Evolutionary conservation across 768 basidiomycete genomes (phyloP).

Genomic region (Hericium alpestre): DNA sequence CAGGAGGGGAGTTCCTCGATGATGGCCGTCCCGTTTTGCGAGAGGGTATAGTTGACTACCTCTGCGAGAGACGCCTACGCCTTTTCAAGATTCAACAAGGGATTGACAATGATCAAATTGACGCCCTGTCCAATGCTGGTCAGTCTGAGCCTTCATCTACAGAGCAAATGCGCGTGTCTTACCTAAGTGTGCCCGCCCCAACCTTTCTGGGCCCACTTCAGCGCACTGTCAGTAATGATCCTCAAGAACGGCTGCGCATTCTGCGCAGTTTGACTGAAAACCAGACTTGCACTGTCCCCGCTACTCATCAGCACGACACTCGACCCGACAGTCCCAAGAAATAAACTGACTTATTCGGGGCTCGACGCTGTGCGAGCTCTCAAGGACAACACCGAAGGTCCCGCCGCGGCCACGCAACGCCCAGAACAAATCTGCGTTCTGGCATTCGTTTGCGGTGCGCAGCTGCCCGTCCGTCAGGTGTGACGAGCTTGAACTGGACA

Average conservation of each 20-base stretch:
- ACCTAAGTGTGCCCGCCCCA: constrained; percentile 28
- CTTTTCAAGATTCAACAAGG: constrained; percentile 25
- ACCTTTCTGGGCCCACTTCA: constrained; percentile 23
- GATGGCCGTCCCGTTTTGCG: constrained; percentile 20
- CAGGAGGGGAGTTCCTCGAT: constrained; percentile 24
- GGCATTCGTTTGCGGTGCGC: constrained; percentile 17
- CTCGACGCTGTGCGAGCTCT: constrained; percentile 14
- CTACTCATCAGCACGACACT: not conserved
- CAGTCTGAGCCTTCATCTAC: constrained; percentile 4
- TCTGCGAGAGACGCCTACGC: constrained; percentile 29
- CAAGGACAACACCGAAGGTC: constrained; percentile 26
- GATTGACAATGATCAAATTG: constrained; percentile 30
- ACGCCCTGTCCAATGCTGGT: constrained; percentile 12
- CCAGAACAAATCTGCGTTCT: constrained; percentile 19
- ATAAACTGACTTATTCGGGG: constrained; percentile 14
- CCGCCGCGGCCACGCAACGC: constrained; percentile 31
- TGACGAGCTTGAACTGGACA: constrained; percentile 21
- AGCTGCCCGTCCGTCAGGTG: constrained; percentile 23
- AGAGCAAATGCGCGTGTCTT: constrained; percentile 14
- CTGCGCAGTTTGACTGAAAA: constrained; percentile 14
- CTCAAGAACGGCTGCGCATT: constrained; percentile 18
- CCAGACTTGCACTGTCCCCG: constrained; percentile 18
- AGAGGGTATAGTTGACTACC: constrained; percentile 18
- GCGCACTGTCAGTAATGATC: constrained; percentile 21
- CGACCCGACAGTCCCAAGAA: not conserved